Evolutionary conservation across 1,139 yeast genomes (phyloP), one percentile per base, ranked within the genome.

Genomic region (Saccharomyces hybrid): DNA sequence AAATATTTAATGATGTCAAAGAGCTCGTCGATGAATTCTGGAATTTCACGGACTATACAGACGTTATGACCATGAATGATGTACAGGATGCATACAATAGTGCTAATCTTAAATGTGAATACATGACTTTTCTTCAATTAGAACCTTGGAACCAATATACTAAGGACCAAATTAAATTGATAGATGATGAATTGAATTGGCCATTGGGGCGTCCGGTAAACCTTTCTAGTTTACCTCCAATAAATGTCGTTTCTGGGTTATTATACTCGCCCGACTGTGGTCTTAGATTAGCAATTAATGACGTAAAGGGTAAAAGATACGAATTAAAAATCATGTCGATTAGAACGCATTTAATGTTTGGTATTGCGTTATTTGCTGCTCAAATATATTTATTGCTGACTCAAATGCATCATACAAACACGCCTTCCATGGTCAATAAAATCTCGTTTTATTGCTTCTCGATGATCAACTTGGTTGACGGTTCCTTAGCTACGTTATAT

Each of bases 261-360:
- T 58, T 88, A 19, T 90, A 87, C 64, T 88, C 97, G 0, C 97
- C 97, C 0, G 96, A 91, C 66, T 91, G 98, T 73, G 96, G 91
- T 0, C 67, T 85, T 2, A 69, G 78, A 0, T 59, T 88, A 9
- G 68, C 73, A 2, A 62, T 80, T 13, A 73, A 73, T 27, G 63
- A 67, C 3, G 73, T 80, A n/a, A 61, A 60, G n/a, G 97, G 96
- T 0, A 73, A 78, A 19, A 79, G 82, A 57, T 70, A 73, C 53
- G 88, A 82, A 61, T 75, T 81, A 3, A 76, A 74, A 51, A 73
- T 78, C 50, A 62, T 65, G 26, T 68, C 76, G 51, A 70, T 79
- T 34, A 76, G 80, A 57, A 67, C 66, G n/a, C 74, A 78, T 14
- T 70, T 85, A 23, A 60, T 79, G 1, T 73, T 77, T n/a, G 76